Percentiles rank a stretch among this genome's conserved stretches.
phyloP scores from a whole-genome alignment of 2,329 filamentous ascomycete species.

The Bertia moriformis region DNA sequence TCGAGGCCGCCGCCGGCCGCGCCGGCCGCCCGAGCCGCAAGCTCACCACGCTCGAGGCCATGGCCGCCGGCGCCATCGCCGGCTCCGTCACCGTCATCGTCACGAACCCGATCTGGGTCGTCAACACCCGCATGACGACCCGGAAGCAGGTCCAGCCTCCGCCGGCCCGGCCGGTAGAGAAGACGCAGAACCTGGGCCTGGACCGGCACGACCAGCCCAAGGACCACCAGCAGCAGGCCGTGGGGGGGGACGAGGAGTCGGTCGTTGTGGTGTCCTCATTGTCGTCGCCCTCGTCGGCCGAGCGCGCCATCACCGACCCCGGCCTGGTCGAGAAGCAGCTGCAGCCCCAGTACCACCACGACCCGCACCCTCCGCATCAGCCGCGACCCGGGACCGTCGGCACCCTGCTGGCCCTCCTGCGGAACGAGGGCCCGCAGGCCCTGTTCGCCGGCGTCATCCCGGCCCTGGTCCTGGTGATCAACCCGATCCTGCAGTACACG shows the following conservation, averaged over 20 bases:
- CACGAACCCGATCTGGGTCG: slow-evolving; percentile 97
- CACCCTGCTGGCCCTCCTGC: slow-evolving; percentile 67
- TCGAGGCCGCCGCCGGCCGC: too few species aligned
- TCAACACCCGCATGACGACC: slow-evolving; percentile 97
- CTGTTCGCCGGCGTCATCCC: slow-evolving; percentile 88
- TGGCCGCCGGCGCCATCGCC: slow-evolving; percentile 87
- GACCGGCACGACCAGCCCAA: slow-evolving; percentile 15
- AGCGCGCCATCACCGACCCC: background rate
- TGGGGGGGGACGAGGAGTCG: slow-evolving; percentile 20
- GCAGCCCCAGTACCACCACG: background rate
- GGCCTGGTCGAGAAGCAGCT: background rate
- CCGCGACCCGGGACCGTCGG: slow-evolving; percentile 68
- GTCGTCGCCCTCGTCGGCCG: too few species aligned
- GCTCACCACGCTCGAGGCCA: slow-evolving; percentile 81
- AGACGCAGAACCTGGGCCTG: slow-evolving; percentile 18
- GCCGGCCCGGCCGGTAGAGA: too few species aligned
- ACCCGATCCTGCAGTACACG: slow-evolving; percentile 96
- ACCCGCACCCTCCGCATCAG: slow-evolving; percentile 12
- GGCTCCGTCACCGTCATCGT: slow-evolving; percentile 87
- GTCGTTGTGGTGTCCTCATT: too few species aligned
- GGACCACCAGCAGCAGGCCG: slow-evolving; percentile 12
- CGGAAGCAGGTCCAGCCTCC: slow-evolving; percentile 47
- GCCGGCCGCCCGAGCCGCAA: slow-evolving; percentile 64
- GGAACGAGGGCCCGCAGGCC: slow-evolving; percentile 68
- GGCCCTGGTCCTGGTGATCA: slow-evolving; percentile 85